Evolutionary conservation across 1,284 basidiomycete genomes (phyloP), one percentile per base, ranked within the genome.

Genomic region (Cutaneotrichosporon sp.): DNA sequence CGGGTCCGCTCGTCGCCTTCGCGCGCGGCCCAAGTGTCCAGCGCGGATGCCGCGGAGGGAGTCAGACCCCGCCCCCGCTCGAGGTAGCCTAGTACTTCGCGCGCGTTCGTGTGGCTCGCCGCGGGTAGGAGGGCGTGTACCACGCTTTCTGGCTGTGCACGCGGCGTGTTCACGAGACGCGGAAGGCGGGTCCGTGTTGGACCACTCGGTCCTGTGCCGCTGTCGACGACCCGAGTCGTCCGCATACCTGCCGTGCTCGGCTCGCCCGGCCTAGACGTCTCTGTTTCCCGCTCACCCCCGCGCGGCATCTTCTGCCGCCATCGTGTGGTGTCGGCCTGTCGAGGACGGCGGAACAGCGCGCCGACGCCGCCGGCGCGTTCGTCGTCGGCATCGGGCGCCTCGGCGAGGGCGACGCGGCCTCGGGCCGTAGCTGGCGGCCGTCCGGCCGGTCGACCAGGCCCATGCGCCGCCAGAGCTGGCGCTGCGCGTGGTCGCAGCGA

Each of bases 231-330:
- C n/a, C 9, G n/a, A n/a, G 15, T 23, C 42, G 30, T 44, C 42
- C 1, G 26, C 8, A 18, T 44, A 23, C n/a, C 12, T 8, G 37
- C 37, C n/a, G 37, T 8, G 17, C 38, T 40, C 38, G 38, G 12
- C 38, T 40, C 38, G 38, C 38, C 38, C 17, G 38, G 37, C 40
- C 12, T 7, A 12, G 5, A 41, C 40, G 40, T 22, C 13, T 2
- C 14, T 7, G 13, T 12, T 21, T 13, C n/a, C 13, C 42, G 23
- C 42, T 22, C 43, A 4, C 43, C 43, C 20, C 46, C 46, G 21
- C 46, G 46, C 46, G 46, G 46, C 46, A 47, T 47, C 46, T 47
- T 47, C 21, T 47, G 46, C n/a, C 46, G 35, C 14, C n/a, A n/a
- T n/a, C n/a, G n/a, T n/a, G n/a, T n/a, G n/a, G n/a, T n/a, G n/a